These are phyloP conservation scores for Aspergillus sp. DNA, from an alignment of 2,329 filamentous ascomycete genomes.

Conservation along the genomic window DNA sequence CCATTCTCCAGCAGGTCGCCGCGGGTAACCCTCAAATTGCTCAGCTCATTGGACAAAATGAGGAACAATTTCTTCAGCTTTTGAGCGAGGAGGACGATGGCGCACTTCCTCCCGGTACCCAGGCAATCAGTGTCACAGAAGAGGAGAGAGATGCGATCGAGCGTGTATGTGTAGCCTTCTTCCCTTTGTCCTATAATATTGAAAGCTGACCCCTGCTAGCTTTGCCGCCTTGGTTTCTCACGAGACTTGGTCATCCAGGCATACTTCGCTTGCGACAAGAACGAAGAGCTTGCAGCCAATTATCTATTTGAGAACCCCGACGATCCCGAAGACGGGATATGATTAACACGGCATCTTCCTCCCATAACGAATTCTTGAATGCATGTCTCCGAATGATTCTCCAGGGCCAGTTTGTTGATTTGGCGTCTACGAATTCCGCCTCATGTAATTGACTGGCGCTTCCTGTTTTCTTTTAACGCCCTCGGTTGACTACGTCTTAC, in stretches of 20 bases:
- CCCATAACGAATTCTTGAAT: constrained; percentile 18
- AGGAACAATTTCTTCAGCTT: constrained; percentile 86
- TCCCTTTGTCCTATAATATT: neutral
- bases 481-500: no score
- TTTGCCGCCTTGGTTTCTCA: constrained; percentile 89
- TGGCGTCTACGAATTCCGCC: constrained; percentile 1
- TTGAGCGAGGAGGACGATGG: constrained; percentile 84
- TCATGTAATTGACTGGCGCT: neutral
- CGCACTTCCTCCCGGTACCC: constrained; percentile 74
- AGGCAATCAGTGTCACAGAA: constrained; percentile 86
- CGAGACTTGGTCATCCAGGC: constrained; percentile 93
- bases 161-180: constrained; percentile 56
- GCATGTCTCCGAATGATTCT: constrained; percentile 1
- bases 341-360: constrained; percentile 13
- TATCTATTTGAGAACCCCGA: constrained; percentile 97
- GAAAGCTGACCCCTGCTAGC: constrained; percentile 44
- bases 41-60: constrained; percentile 84
- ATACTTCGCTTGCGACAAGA: constrained; percentile 99
- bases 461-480: neutral
- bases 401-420: constrained; percentile 1
- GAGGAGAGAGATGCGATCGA: constrained; percentile 97
- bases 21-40: constrained; percentile 93
- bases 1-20: constrained; percentile 92
- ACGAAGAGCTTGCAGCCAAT: constrained; percentile 96
- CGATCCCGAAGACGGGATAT: constrained; percentile 54